These are phyloP conservation scores for Cyclospora cayetanensis DNA, from an alignment of 169 alveolate genomes.

Conservation along the genomic window DNA sequence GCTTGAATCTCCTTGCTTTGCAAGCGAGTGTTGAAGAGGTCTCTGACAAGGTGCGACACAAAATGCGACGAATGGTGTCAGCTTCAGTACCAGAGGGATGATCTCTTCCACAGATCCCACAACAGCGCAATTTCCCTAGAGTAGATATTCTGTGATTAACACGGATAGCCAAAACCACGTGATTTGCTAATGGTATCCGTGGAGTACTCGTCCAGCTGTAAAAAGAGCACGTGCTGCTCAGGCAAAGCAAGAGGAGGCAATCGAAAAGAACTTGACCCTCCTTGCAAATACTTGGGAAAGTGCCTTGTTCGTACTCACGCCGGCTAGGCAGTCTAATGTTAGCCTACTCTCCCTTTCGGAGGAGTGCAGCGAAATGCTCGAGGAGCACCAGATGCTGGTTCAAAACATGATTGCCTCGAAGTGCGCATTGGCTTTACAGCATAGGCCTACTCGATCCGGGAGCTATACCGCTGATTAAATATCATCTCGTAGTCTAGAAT, in stretches of 20 bases:
- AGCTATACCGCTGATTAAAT: too few relatives aligned
- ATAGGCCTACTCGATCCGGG: too few relatives aligned
- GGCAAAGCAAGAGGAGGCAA: conserved; percentile 94
- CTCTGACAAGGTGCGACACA: conserved; percentile 80
- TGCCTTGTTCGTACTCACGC: conserved; percentile 87
- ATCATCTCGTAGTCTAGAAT: too few relatives aligned
- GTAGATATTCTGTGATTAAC: too few relatives aligned
- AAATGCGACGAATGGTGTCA: background rate
- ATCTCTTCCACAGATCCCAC: background rate
- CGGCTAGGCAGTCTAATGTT: conserved; percentile 91
- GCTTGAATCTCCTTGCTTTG: conserved; percentile 88
- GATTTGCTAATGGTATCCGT: too few relatives aligned
- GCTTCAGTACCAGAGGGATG: background rate
- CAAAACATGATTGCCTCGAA: conserved; percentile 94
- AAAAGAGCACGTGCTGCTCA: too few relatives aligned
- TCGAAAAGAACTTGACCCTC: conserved; percentile 91
- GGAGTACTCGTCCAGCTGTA: too few relatives aligned
- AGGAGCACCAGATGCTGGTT: conserved; percentile 94
- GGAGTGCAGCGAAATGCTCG: conserved; percentile 95
- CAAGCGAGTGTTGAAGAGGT: conserved; percentile 95
- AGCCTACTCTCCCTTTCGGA: conserved; percentile 91
- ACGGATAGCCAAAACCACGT: too few relatives aligned
- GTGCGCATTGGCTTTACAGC: too few relatives aligned
- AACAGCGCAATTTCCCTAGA: too few relatives aligned
- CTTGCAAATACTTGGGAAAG: conserved; percentile 91